Evolutionary conservation across 495 filamentous ascomycete species (phyloP).

Genomic region (Hyaloscypha finlandica): DNA sequence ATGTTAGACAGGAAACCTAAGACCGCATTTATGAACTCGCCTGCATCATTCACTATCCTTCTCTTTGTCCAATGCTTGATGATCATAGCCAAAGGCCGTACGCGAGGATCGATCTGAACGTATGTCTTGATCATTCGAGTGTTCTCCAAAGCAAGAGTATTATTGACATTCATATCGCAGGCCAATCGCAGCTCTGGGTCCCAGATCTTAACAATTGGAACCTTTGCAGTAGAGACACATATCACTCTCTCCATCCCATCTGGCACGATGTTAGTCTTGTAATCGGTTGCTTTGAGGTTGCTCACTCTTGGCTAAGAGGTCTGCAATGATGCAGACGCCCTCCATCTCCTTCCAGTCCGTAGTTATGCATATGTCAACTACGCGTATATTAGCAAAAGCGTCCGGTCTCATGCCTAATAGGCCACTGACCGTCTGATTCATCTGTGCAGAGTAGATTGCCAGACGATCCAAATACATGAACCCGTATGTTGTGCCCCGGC

Average conservation of each 20-base stretch:
- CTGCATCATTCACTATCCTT: constrained; percentile 92
- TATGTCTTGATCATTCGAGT: constrained; percentile 98
- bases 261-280: constrained; percentile 37
- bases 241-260: constrained; percentile 96
- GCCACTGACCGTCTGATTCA: constrained; percentile 86
- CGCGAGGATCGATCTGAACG: constrained; percentile 87
- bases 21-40: constrained; percentile 50
- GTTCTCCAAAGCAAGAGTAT: constrained; percentile 90
- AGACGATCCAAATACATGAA: constrained; percentile 94
- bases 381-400: constrained; percentile 35
- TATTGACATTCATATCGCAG: constrained; percentile 99
- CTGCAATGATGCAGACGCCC: constrained; percentile 83
- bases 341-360: constrained; percentile 85
- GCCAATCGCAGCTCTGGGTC: constrained; percentile 87
- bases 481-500: constrained; percentile 87
- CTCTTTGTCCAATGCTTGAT: constrained; percentile 96
- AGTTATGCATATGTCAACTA: constrained; percentile 97
- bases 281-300: background rate
- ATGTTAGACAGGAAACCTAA: background rate
- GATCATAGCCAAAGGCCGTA: constrained; percentile 91
- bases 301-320: constrained; percentile 81
- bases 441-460: constrained; percentile 94
- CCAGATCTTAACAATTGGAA: constrained; percentile 99
- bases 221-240: constrained; percentile 90
- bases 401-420: constrained; percentile 2